Evolutionary conservation across 2,329 filamentous ascomycete species (phyloP).

Genomic region (Ophiosphaerella korrae): DNA sequence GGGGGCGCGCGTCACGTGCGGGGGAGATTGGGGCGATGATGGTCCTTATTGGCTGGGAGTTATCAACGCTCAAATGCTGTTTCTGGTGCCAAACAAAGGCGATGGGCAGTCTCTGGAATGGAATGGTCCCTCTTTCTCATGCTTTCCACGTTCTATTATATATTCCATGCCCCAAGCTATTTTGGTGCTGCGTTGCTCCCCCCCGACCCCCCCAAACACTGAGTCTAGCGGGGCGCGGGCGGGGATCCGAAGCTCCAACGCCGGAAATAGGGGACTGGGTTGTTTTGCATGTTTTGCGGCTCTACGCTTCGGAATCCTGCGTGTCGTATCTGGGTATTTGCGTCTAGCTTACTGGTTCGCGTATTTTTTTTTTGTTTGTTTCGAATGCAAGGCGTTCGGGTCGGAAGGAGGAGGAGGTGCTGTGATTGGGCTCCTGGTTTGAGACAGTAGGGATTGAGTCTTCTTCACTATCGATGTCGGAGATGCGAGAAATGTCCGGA

Average conservation of each 20-base stretch:
- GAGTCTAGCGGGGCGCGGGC: slow-evolving; percentile 18
- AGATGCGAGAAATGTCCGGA: slow-evolving; percentile 16
- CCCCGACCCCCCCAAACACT: slow-evolving; percentile 6
- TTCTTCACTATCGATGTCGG: slow-evolving; percentile 2
- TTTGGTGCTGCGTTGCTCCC: neutral
- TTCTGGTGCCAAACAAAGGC: no score
- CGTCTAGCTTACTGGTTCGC: slow-evolving; percentile 15
- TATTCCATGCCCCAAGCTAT: neutral
- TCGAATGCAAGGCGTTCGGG: slow-evolving; percentile 21
- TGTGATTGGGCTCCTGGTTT: slow-evolving; percentile 6
- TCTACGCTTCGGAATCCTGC: slow-evolving; percentile 25
- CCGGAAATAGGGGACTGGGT: slow-evolving; percentile 27
- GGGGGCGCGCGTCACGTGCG: slow-evolving; percentile 20
- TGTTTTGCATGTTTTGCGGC: slow-evolving; percentile 20
- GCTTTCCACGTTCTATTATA: slow-evolving; percentile 9
- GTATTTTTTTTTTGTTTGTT: neutral
- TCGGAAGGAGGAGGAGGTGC: slow-evolving; percentile 39
- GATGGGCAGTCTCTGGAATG: no score
- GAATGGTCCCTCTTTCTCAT: no score
- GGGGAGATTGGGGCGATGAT: slow-evolving; percentile 5
- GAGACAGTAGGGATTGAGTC: neutral
- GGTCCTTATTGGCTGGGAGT: slow-evolving; percentile 16
- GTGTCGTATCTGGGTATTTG: slow-evolving; percentile 14
- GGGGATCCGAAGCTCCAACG: slow-evolving; percentile 30
- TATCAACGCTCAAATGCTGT: neutral